phyloP scores from a whole-genome alignment of 2,329 filamentous ascomycete species.

The Penicillium olsonii region DNA sequence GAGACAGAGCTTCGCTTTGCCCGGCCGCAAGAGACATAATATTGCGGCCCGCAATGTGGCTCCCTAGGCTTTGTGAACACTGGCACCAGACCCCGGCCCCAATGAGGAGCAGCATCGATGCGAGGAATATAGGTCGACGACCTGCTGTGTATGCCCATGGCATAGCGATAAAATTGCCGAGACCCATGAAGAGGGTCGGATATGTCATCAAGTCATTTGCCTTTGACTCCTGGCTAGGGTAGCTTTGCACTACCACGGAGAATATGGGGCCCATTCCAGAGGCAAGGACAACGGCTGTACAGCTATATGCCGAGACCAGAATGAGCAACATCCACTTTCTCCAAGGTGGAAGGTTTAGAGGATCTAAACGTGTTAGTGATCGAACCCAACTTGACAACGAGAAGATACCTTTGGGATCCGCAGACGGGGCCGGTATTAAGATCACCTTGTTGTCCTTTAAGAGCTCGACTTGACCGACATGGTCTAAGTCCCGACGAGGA shows the following conservation, averaged over 20 bases:
- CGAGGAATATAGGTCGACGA: conserved; percentile 17
- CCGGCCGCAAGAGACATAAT: conserved; percentile 16
- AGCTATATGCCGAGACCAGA: conserved; percentile 15
- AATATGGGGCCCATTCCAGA: conserved; percentile 44
- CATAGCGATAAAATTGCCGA: conserved; percentile 22
- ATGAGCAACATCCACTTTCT: conserved; percentile 13
- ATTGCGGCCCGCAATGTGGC: conserved; percentile 18
- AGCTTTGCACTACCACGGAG: conserved; percentile 6
- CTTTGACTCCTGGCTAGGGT: conserved; percentile 13
- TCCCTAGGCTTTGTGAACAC: conserved; percentile 11
- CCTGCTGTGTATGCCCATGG: conserved; percentile 15
- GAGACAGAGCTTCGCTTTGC: conserved; percentile 13
- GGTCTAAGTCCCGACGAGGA: neutral
- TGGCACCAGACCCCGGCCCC: conserved; percentile 15
- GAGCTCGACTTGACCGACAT: conserved; percentile 9
- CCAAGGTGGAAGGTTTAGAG: conserved; percentile 12
- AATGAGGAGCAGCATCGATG: conserved; percentile 11
- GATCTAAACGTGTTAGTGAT: conserved; percentile 10
- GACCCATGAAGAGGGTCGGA: conserved; percentile 27
- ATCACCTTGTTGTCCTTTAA: conserved; percentile 5
- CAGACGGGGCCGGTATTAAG: conserved; percentile 14
- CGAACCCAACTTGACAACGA: neutral
- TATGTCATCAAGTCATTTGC: conserved; percentile 39
- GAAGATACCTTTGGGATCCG: conserved; percentile 13
- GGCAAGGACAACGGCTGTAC: conserved; percentile 21